Conservation (phyloP, 2,329 filamentous ascomycete species). For the Pyrenophora seminiperda region DNA sequence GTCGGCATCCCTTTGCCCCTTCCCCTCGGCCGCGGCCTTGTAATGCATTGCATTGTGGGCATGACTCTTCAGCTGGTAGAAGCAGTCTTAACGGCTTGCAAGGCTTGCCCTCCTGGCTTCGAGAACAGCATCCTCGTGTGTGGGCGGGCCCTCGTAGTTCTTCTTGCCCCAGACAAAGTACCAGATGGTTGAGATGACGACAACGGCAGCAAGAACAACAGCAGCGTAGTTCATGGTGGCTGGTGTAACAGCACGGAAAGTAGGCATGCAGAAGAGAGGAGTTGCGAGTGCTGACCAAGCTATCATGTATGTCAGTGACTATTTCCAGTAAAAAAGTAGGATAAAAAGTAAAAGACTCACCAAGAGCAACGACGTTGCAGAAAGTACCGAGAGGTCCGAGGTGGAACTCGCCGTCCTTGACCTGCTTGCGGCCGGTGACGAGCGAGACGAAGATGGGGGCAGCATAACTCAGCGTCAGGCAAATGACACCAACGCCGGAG, state of each 20-base stretch:
- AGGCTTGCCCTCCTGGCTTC: constrained; percentile 42
- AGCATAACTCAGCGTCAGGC: constrained; percentile 70
- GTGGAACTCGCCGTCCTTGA: constrained; percentile 63
- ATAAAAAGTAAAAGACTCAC: constrained; percentile 53
- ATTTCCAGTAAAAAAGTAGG: background rate
- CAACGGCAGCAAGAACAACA: constrained; percentile 73
- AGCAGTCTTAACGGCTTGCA: constrained; percentile 25
- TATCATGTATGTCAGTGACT: constrained; percentile 18
- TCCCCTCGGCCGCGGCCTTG: no score
- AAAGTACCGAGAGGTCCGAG: constrained; percentile 66
- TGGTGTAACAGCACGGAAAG: constrained; percentile 63
- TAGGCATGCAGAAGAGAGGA: constrained; percentile 76
- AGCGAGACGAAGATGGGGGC: constrained; percentile 69
- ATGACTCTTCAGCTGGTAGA: no score
- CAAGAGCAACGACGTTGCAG: constrained; percentile 68
- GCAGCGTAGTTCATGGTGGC: constrained; percentile 73
- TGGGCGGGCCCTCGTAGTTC: constrained; percentile 68
- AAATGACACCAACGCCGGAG: constrained; percentile 72
- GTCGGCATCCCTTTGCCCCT: no score
- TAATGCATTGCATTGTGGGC: no score
- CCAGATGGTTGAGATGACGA: constrained; percentile 65
- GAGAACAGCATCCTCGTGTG: constrained; percentile 39
- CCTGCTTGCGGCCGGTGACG: constrained; percentile 63
- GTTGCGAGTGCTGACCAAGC: constrained; percentile 70
- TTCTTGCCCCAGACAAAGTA: constrained; percentile 72